Percentiles rank a stretch among this genome's conserved stretches.
phyloP scores from a whole-genome alignment of 2,329 filamentous ascomycete species.

The Colletotrichum australisinense region DNA sequence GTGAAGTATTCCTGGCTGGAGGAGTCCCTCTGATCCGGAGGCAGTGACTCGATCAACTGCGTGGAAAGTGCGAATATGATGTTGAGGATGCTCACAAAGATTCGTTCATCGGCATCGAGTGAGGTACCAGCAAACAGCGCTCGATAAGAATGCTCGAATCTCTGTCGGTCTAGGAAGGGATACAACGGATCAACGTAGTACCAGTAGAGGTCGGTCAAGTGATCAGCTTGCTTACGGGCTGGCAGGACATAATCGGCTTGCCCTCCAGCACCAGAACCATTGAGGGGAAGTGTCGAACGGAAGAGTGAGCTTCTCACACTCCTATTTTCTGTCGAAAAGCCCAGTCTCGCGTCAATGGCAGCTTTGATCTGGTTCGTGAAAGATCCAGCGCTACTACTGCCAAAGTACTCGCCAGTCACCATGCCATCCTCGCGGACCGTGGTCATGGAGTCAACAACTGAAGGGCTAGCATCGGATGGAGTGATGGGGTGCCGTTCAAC shows the following conservation, averaged over 20 bases:
- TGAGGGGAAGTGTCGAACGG: constrained; percentile 37
- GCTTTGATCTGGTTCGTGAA: constrained; percentile 59
- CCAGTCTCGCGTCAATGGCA: constrained; percentile 49
- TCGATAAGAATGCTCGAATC: constrained; percentile 51
- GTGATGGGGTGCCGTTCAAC: constrained; percentile 22
- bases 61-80: constrained; percentile 58
- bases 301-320: constrained; percentile 20
- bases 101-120: constrained; percentile 51
- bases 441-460: constrained; percentile 58
- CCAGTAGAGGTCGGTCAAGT: constrained; percentile 59
- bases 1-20: constrained; percentile 54
- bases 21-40: constrained; percentile 51
- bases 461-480: constrained; percentile 40
- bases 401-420: constrained; percentile 56
- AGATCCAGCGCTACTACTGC: constrained; percentile 57
- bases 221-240: constrained; percentile 56
- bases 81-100: constrained; percentile 58
- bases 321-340: constrained; percentile 16
- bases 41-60: constrained; percentile 54
- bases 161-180: constrained; percentile 53
- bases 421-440: constrained; percentile 54
- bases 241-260: constrained; percentile 53
- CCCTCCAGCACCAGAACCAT: background rate
- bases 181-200: constrained; percentile 58
- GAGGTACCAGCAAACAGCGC: constrained; percentile 52